Percentiles rank a stretch among this genome's conserved stretches.
phyloP scores from a whole-genome alignment of 176 grass and related monocot species.

The Ensete ventricosum region DNA sequence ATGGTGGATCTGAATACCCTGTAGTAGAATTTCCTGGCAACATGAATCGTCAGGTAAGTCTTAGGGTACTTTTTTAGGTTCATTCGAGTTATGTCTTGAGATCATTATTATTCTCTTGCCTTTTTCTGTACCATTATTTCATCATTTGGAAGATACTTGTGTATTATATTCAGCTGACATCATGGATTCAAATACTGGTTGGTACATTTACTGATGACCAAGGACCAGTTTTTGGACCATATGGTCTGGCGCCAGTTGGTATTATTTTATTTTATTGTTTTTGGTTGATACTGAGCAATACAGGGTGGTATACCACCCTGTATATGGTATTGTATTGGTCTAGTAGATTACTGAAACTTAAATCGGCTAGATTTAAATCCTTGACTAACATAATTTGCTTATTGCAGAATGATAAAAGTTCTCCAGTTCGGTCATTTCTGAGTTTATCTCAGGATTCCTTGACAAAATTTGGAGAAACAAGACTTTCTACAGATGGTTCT shows the following conservation, averaged over 20 bases:
- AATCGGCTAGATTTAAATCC: too few species aligned
- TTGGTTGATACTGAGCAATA: too few species aligned
- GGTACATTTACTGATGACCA: too few species aligned
- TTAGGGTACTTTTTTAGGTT: conserved; percentile 1
- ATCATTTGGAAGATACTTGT: background rate
- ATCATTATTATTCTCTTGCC: background rate
- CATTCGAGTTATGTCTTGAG: conserved; percentile 1
- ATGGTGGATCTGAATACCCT: conserved; percentile 41
- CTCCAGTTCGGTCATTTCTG: background rate
- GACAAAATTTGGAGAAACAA: conserved; percentile 34
- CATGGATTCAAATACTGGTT: too few species aligned
- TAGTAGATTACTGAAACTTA: too few species aligned
- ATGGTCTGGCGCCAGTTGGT: too few species aligned
- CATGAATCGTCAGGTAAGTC: conserved; percentile 40
- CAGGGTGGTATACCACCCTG: too few species aligned
- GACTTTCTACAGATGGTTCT: conserved; percentile 8
- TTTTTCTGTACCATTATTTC: too few species aligned
- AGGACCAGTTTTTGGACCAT: too few species aligned
- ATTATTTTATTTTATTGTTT: too few species aligned
- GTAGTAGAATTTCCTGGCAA: conserved; percentile 58
- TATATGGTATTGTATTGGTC: too few species aligned
- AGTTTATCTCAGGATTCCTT: conserved; percentile 18
- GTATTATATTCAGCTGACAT: background rate
- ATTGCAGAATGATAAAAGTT: background rate
- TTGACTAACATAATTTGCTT: background rate